A percentile compares a stretch with the other conserved stretches of the same genome.
Conservation (phyloP, 345 rosid species). For the Rubroshorea leprosula region DNA sequence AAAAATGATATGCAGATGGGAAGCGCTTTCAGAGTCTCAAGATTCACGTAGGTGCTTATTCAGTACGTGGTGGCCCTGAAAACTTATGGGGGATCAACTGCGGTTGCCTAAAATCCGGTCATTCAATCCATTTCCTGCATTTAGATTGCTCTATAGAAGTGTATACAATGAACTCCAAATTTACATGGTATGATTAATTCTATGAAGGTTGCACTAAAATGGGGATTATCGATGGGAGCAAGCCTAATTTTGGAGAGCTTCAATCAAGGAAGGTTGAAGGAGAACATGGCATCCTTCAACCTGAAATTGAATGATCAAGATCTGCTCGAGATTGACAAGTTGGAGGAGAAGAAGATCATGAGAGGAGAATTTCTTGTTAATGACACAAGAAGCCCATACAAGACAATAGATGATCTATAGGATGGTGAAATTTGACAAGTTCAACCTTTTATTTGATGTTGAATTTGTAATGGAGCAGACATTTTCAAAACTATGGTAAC, state of each 20-base stretch:
- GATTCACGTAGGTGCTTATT: constrained; percentile 80
- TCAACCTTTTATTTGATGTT: too few relatives aligned
- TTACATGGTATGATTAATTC: neutral
- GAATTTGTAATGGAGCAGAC: neutral
- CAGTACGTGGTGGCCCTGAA: constrained; percentile 83
- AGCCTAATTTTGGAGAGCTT: constrained; percentile 85
- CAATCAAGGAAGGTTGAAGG: constrained; percentile 49
- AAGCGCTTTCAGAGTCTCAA: constrained; percentile 40
- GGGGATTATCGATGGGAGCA: constrained; percentile 82
- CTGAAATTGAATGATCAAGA: constrained; percentile 52
- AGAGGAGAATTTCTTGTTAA: constrained; percentile 77
- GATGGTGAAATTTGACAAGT: constrained; percentile 58
- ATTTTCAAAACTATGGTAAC: neutral
- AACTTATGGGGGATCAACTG: constrained; percentile 73
- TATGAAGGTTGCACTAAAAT: constrained; percentile 64
- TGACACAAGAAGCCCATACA: constrained; percentile 70
- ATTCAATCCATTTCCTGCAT: constrained; percentile 59
- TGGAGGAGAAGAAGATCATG: constrained; percentile 68
- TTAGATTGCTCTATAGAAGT: too few relatives aligned
- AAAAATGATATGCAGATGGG: too few relatives aligned
- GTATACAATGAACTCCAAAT: constrained; percentile 48
- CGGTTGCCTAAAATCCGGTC: constrained; percentile 56
- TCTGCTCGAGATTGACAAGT: constrained; percentile 38
- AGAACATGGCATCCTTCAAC: constrained; percentile 54
- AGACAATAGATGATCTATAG: constrained; percentile 64